phyloP scores from a whole-genome alignment of 176 grass and related monocot genomes.

The Carex littledalei region DNA sequence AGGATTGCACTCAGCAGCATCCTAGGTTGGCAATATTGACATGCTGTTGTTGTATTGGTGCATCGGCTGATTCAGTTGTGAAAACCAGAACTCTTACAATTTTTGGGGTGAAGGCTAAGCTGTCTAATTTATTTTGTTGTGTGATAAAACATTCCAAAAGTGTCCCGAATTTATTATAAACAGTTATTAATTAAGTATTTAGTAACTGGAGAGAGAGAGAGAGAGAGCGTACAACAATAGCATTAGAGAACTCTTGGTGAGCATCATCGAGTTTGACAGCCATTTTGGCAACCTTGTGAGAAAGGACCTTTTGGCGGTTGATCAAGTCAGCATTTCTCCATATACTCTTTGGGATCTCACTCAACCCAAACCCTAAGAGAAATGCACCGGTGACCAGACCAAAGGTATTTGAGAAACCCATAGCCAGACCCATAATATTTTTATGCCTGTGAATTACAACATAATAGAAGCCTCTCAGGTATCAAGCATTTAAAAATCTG shows the following conservation, averaged over 20 bases:
- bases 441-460: slow-evolving; percentile 53
- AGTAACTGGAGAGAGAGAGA: not conserved
- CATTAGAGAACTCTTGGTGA: slow-evolving; percentile 97
- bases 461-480: not conserved
- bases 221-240: slow-evolving; percentile 74
- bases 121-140: not conserved
- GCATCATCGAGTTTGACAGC: slow-evolving; percentile 95
- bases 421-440: slow-evolving; percentile 87
- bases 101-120: no score
- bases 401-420: slow-evolving; percentile 99
- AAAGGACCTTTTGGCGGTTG: slow-evolving; percentile 86
- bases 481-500: not conserved
- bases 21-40: no score
- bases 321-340: slow-evolving; percentile 94
- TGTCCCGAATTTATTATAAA: not conserved
- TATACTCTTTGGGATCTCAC: slow-evolving; percentile 94
- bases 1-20: no score
- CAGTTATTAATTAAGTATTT: not conserved
- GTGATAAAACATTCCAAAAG: not conserved
- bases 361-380: slow-evolving; percentile 99
- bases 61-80: no score
- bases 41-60: no score
- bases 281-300: slow-evolving; percentile 87
- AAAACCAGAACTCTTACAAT: no score
- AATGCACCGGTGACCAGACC: slow-evolving; percentile 97